Evolutionary conservation across 352 stramenopile species (phyloP), one percentile per base, ranked within the genome.

Genomic region (Phytophthora kernoviae): DNA sequence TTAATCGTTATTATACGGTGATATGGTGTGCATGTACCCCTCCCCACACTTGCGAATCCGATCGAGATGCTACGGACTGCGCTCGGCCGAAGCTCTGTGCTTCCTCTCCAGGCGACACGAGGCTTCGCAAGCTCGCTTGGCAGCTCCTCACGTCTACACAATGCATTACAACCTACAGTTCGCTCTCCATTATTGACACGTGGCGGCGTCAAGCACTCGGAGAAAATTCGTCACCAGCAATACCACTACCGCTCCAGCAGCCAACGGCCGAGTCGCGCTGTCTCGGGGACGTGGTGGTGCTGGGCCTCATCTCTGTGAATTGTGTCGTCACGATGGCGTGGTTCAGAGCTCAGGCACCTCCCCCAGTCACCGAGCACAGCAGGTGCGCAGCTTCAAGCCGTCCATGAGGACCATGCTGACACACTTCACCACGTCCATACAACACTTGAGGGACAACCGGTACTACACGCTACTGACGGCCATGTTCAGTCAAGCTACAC

Each of bases 401-500:
- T 64, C 55, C 10, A 72, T 72, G 65, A 33, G 61, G 9, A 83
- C 81, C 50, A 93, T 93, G 86, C 69, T 88, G 24, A 76, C 58
- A 21, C 65, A 89, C 49, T 94, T 91, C 52, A 94, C 83, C 33
- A 94, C 83, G 44, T 94, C 83, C 46, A 65, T 77, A 40, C 63
- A 73, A 46, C 83, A 93, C 49, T 49, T 94, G 15, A 58, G 63
- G 48, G 70, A 80, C 14, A 78, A 82, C 1, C 66, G 76, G 17
- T 88, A 90, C 68, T 81, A 93, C 65, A 93, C 86, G 53, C 75
- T 93, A 18, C 54, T 92, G 30, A 93, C 80, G 7, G 73, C 73
- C 1, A 78, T 85, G 36, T 94, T 94, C 61, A 93, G 81, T 48
- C 81, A 93, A 54, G 70, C 71, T 4, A 67, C 82, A 2, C 12